Percentiles rank a stretch among this genome's conserved stretches.
These are phyloP conservation scores for Neckera pumila DNA, from an alignment of 225 moss, liverwort and hornwort genomes.

Conservation along the genomic window DNA sequence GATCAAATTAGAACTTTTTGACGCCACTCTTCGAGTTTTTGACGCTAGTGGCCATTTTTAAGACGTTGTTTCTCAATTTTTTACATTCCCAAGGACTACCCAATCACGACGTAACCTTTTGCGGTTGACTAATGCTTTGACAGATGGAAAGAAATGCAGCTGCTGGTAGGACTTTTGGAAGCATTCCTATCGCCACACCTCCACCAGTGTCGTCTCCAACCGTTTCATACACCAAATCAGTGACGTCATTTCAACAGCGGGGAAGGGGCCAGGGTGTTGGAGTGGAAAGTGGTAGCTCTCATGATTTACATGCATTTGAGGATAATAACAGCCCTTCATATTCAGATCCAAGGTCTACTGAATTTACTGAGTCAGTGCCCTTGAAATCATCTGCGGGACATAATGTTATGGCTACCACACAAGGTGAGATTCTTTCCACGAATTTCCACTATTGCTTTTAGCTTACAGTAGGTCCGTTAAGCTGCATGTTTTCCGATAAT, in stretches of 20 bases:
- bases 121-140: not conserved
- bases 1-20: not conserved
- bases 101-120: not conserved
- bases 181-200: conserved; percentile 69
- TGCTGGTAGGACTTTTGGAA: conserved; percentile 76
- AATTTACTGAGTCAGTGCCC: conserved; percentile 23
- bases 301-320: conserved; percentile 20
- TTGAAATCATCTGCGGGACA: conserved; percentile 52
- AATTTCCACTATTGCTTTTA: not conserved
- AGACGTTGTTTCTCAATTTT: not conserved
- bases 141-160: conserved; percentile 93
- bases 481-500: not conserved
- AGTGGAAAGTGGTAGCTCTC: conserved; percentile 24
- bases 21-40: not conserved
- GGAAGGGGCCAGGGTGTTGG: conserved; percentile 17
- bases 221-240: conserved; percentile 16
- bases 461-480: not conserved
- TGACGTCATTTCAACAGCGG: conserved; percentile 18
- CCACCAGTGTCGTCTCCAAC: conserved; percentile 66
- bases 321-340: conserved; percentile 11
- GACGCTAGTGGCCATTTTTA: not conserved
- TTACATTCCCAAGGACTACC: not conserved
- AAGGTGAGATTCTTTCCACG: conserved; percentile 9
- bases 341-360: conserved; percentile 15
- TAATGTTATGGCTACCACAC: conserved; percentile 36